Conservation (phyloP, 2,329 filamentous ascomycete genomes). For the Colletotrichum nymphaeae region DNA sequence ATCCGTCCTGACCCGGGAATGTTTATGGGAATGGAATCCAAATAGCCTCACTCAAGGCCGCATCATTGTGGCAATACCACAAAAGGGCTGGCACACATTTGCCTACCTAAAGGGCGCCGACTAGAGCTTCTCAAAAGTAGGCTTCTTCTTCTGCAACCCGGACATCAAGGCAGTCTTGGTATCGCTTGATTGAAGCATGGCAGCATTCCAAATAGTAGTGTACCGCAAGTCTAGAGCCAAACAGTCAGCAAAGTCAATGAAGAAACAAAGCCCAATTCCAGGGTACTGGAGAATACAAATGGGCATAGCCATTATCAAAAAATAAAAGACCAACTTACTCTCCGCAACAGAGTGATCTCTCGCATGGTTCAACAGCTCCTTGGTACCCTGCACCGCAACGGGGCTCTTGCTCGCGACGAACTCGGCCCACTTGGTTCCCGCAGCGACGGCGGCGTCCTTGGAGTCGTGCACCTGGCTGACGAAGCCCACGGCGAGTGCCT, state of each 20-base stretch:
- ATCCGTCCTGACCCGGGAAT: background rate
- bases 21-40: background rate
- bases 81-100: too few relatives aligned
- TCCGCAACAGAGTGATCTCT: slow-evolving; percentile 83
- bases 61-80: background rate
- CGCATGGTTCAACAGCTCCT: slow-evolving; percentile 86
- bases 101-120: background rate
- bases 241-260: background rate
- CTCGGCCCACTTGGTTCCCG: slow-evolving; percentile 71
- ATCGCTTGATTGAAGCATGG: slow-evolving; percentile 84
- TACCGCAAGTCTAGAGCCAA: slow-evolving; percentile 75
- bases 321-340: slow-evolving; percentile 62
- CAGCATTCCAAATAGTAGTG: slow-evolving; percentile 88
- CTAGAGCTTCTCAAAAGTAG: slow-evolving; percentile 87
- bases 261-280: background rate
- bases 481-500: slow-evolving; percentile 77
- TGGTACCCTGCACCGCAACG: slow-evolving; percentile 87
- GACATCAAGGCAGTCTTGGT: slow-evolving; percentile 79
- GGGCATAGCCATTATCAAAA: background rate
- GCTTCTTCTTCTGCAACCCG: slow-evolving; percentile 81
- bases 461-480: slow-evolving; percentile 73
- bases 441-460: slow-evolving; percentile 72
- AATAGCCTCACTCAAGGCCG: background rate
- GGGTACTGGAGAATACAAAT: background rate
- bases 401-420: slow-evolving; percentile 85